Evolutionary conservation across 179 eudicot species (phyloP), one percentile per base, ranked within the genome.

Genomic region (Corrigiola litoralis): DNA sequence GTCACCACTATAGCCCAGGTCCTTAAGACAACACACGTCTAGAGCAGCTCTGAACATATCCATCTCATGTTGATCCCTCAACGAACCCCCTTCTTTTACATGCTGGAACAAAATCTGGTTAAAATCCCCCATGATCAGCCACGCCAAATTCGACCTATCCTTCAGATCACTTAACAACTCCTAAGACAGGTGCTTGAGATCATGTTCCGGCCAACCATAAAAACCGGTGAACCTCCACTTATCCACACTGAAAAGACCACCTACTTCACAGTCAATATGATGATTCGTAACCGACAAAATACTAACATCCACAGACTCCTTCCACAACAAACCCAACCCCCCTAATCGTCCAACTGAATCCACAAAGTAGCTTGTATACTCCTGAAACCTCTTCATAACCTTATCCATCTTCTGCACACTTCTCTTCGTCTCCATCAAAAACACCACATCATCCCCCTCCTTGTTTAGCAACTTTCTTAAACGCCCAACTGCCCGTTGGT

Each of bases 71-170:
- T 40, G 17, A 23, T 11, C 4, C 13, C 50, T 59, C 12, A 2
- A 11, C 0, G 5, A 1, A 2, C 64, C 64, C 2, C 49, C 49
- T 2, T 2, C 1, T 4, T 59, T 59, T 21, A 40, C 64, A 0
- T 14, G 11, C 1, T 36, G 2, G 4, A 21, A 25, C 0, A 66
- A 12, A 1, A 66, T 20, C 28, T 66, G 51, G 13, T 66, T 66
- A 4, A 66, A 66, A 6, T 55, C 70, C 3, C 70, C 70, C 0
- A 53, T 3, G 29, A 31, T 1, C 6, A 34, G 2, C 68, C 48
- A 65, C 0, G 58, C 18, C 0, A 14, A 2, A 6, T 36, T 4
- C 4, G 32, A 10, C 2, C 2, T 11, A 0, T 1, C 8, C 3
- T 13, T n/a, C 2, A 65, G 2, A 0, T 12, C 14, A 13, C n/a